These are phyloP conservation scores for Solanum habrochaites DNA, from an alignment of 257 asterid genomes.

Conservation along the genomic window DNA sequence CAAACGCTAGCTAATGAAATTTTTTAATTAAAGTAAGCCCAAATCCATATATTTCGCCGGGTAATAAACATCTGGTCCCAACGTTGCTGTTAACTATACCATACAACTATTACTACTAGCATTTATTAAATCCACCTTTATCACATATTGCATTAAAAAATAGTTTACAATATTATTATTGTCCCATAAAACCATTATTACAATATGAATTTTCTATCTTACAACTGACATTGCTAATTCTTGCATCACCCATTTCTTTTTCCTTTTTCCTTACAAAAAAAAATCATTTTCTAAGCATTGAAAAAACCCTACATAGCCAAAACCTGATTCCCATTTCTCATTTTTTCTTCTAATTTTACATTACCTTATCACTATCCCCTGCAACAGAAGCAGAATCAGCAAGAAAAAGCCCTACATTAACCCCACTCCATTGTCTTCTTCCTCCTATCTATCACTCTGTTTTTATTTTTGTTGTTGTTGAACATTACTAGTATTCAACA, in stretches of 20 bases:
- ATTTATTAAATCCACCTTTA: not conserved
- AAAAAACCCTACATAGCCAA: not conserved
- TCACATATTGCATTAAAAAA: not conserved
- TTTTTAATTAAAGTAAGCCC: not conserved
- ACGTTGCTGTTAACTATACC: not conserved
- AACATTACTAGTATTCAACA: not conserved
- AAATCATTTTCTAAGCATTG: not conserved
- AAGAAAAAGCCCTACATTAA: not conserved
- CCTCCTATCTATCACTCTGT: not conserved
- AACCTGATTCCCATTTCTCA: not conserved
- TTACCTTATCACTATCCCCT: not conserved
- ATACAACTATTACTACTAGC: not conserved
- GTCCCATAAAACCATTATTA: not conserved
- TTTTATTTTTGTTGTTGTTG: no score
- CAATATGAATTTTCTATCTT: not conserved
- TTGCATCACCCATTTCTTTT: not conserved
- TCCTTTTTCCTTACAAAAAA: not conserved
- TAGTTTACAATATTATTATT: not conserved
- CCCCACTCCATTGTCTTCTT: conserved; percentile 3
- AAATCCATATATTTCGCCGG: not conserved
- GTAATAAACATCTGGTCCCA: not conserved
- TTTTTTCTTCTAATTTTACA: not conserved
- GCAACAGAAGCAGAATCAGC: conserved; percentile 2
- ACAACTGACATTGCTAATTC: not conserved
- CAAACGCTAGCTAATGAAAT: no score